Evolutionary conservation across 345 rosid species (phyloP).

Genomic region (Dipteronia dyeriana): DNA sequence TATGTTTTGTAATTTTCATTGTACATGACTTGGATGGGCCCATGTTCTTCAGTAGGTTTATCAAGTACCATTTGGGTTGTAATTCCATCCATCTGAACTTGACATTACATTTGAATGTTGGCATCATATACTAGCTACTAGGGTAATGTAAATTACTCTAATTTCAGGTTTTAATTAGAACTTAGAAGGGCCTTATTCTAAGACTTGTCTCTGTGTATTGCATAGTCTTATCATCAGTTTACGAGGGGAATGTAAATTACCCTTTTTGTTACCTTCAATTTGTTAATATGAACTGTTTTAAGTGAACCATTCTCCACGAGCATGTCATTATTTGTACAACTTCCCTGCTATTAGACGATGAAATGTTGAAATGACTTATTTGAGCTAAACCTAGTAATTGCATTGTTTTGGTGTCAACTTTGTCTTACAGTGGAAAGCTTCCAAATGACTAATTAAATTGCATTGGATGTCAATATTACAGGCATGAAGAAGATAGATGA

Average conservation of each 20-base stretch:
- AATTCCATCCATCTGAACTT: background rate
- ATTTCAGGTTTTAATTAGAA: too few species aligned
- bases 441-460: conserved; percentile 6
- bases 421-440: background rate
- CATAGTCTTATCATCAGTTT: too few species aligned
- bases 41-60: background rate
- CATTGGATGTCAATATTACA: conserved; percentile 24
- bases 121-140: too few species aligned
- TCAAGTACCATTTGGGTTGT: background rate
- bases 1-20: background rate
- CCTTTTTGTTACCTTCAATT: background rate
- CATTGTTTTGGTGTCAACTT: background rate
- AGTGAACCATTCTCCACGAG: background rate
- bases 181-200: too few species aligned
- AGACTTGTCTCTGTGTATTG: too few species aligned
- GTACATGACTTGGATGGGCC: background rate
- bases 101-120: background rate
- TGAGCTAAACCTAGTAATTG: background rate
- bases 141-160: background rate
- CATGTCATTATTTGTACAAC: background rate
- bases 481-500: conserved; percentile 42
- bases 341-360: background rate
- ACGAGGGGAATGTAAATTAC: background rate
- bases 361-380: background rate
- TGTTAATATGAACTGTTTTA: background rate